phyloP scores from a whole-genome alignment of 768 basidiomycete genomes.

The Boletus fagicola region DNA sequence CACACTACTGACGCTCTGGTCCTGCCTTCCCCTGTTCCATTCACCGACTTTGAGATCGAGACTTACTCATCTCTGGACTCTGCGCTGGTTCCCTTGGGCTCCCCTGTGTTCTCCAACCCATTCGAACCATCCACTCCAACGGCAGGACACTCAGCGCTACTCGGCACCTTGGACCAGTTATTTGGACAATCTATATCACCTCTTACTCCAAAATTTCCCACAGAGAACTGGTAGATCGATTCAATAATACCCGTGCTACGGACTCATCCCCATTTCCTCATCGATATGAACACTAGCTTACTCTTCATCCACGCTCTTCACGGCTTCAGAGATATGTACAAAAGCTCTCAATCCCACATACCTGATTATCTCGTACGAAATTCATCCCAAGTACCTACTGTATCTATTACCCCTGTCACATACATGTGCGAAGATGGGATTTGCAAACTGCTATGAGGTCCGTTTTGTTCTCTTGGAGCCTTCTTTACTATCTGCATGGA shows the following conservation, averaged over 20 bases:
- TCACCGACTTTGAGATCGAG: constrained; percentile 10
- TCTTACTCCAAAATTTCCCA: constrained; percentile 11
- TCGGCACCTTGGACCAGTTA: constrained; percentile 29
- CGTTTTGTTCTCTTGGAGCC: constrained; percentile 34
- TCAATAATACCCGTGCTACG: neutral
- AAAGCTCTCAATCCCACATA: constrained; percentile 1
- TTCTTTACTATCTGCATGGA: constrained; percentile 17
- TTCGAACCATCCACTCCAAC: constrained; percentile 18
- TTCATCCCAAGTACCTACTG: constrained; percentile 15
- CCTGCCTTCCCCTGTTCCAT: constrained; percentile 8
- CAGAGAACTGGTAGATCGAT: constrained; percentile 16
- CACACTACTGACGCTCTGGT: constrained; percentile 5
- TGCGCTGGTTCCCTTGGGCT: constrained; percentile 16
- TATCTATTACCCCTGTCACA: constrained; percentile 19
- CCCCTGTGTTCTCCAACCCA: constrained; percentile 33
- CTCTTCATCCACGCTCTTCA: neutral
- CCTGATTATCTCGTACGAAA: constrained; percentile 9
- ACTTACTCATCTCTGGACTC: constrained; percentile 10
- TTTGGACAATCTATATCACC: constrained; percentile 33
- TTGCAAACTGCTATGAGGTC: constrained; percentile 3
- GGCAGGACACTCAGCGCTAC: constrained; percentile 8
- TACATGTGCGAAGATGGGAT: neutral
- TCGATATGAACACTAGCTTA: neutral
- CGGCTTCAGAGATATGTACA: constrained; percentile 5
- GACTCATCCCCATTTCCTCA: neutral